These are phyloP conservation scores for Aspergillus cristatus DNA, from an alignment of 495 filamentous ascomycete genomes.

Conservation along the genomic window DNA sequence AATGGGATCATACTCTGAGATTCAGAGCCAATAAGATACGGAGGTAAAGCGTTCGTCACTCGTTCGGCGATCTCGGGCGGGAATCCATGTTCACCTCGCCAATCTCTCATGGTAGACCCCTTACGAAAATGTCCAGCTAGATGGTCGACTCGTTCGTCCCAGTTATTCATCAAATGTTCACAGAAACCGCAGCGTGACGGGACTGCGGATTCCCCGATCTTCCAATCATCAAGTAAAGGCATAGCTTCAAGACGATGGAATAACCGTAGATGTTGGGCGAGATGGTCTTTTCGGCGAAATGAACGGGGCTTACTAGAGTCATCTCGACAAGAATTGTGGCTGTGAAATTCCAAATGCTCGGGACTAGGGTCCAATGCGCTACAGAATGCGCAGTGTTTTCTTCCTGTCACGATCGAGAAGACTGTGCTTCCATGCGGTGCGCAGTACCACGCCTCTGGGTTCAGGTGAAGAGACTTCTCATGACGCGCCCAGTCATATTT, in stretches of 20 bases:
- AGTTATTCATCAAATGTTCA: slow-evolving; percentile 45
- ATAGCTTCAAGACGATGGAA: slow-evolving; percentile 57
- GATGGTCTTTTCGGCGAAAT: slow-evolving; percentile 77
- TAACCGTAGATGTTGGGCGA: slow-evolving; percentile 65
- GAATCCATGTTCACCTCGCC: slow-evolving; percentile 64
- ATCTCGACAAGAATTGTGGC: slow-evolving; percentile 51
- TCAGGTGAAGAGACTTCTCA: slow-evolving; percentile 72
- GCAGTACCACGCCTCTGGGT: slow-evolving; percentile 68
- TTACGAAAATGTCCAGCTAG: slow-evolving; percentile 56
- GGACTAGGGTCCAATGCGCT: slow-evolving; percentile 7
- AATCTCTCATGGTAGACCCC: slow-evolving; percentile 55
- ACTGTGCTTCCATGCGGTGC: slow-evolving; percentile 44
- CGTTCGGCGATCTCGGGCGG: slow-evolving; percentile 49
- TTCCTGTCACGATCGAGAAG: slow-evolving; percentile 43
- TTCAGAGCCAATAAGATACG: slow-evolving; percentile 30
- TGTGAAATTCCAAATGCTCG: slow-evolving; percentile 32
- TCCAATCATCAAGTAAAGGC: slow-evolving; percentile 59
- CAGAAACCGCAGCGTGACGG: slow-evolving; percentile 62
- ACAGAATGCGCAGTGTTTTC: slow-evolving; percentile 18
- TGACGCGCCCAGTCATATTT: slow-evolving; percentile 79
- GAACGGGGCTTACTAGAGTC: slow-evolving; percentile 44
- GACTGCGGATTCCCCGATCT: slow-evolving; percentile 45
- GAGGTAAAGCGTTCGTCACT: slow-evolving; percentile 54
- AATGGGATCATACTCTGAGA: slow-evolving; percentile 21
- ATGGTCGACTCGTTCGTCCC: slow-evolving; percentile 52